Conservation (phyloP, 1,284 basidiomycete species). For the Pterula multifida region DNA sequence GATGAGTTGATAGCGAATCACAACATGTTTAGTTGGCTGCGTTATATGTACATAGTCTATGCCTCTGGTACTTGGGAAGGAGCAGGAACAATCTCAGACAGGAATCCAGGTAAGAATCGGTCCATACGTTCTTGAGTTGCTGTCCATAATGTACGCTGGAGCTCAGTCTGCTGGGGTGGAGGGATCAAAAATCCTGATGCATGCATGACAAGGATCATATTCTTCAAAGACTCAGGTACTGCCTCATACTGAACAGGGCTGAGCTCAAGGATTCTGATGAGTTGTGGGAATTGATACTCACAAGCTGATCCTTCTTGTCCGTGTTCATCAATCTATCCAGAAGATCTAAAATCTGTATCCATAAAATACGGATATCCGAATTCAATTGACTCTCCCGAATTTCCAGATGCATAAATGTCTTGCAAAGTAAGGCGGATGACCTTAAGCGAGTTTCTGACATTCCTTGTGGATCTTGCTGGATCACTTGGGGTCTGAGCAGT, state of each 20-base stretch:
- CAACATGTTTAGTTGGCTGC: no score
- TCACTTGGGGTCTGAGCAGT: slow-evolving; percentile 76
- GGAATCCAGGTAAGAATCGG: slow-evolving; percentile 81
- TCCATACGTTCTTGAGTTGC: slow-evolving; percentile 79
- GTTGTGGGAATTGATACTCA: slow-evolving; percentile 33
- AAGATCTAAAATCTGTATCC: slow-evolving; percentile 88
- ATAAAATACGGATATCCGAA: slow-evolving; percentile 66
- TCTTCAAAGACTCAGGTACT: slow-evolving; percentile 92
- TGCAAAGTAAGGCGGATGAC: slow-evolving; percentile 83
- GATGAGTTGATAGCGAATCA: no score
- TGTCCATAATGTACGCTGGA: slow-evolving; percentile 72
- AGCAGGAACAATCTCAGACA: slow-evolving; percentile 53
- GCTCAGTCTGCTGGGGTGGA: slow-evolving; percentile 47
- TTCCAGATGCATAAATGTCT: slow-evolving; percentile 91
- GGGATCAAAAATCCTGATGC: slow-evolving; percentile 75
- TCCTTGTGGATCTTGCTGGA: slow-evolving; percentile 70
- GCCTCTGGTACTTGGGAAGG: slow-evolving; percentile 17
- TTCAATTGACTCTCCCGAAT: slow-evolving; percentile 58
- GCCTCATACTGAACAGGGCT: slow-evolving; percentile 68
- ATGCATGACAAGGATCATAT: slow-evolving; percentile 94
- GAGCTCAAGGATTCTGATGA: slow-evolving; percentile 1
- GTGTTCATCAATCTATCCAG: slow-evolving; percentile 84
- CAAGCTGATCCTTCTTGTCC: slow-evolving; percentile 78
- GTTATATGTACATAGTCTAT: slow-evolving; percentile 2
- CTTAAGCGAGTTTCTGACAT: slow-evolving; percentile 86